Evolutionary conservation across 192 early-diverging fungal species (phyloP).

Genomic region (Powellomyces hirtus): DNA sequence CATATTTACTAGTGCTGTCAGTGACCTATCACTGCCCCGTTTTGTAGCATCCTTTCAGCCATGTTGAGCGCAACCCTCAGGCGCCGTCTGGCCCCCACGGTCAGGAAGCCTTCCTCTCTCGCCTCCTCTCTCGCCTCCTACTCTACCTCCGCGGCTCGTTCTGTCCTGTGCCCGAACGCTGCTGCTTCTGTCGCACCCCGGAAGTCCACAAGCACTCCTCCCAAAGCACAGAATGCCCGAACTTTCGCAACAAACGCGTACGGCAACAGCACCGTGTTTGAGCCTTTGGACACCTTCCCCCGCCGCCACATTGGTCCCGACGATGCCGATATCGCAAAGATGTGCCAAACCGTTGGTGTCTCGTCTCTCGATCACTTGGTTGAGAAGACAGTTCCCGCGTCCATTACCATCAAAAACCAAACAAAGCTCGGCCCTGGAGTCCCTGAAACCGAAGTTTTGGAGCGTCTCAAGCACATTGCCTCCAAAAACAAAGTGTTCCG

Average conservation of each 20-base stretch:
- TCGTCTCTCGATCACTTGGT: constrained; percentile 80
- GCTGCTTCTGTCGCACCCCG: background rate
- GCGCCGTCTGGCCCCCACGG: background rate
- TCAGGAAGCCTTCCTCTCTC: background rate
- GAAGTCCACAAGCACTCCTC: background rate
- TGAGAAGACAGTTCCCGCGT: constrained; percentile 75
- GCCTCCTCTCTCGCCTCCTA: background rate
- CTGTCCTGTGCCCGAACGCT: background rate
- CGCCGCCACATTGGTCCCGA: constrained; percentile 84
- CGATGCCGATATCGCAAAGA: constrained; percentile 69
- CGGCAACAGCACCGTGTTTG: constrained; percentile 31
- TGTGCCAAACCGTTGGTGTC: constrained; percentile 81
- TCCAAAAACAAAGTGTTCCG: constrained; percentile 87
- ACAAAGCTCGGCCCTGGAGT: constrained; percentile 73
- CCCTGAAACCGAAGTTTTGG: constrained; percentile 85
- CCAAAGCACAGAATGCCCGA: background rate
- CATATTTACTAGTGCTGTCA: too few relatives aligned
- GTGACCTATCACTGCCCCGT: too few relatives aligned
- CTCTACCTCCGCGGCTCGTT: background rate
- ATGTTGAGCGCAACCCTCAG: background rate
- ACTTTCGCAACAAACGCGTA: constrained; percentile 1
- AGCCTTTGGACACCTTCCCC: constrained; percentile 48
- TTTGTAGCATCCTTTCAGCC: too few relatives aligned
- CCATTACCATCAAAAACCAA: constrained; percentile 70
- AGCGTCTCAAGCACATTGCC: constrained; percentile 79